phyloP scores from a whole-genome alignment of 805 yeast species.

The Ogataea kodamae region DNA sequence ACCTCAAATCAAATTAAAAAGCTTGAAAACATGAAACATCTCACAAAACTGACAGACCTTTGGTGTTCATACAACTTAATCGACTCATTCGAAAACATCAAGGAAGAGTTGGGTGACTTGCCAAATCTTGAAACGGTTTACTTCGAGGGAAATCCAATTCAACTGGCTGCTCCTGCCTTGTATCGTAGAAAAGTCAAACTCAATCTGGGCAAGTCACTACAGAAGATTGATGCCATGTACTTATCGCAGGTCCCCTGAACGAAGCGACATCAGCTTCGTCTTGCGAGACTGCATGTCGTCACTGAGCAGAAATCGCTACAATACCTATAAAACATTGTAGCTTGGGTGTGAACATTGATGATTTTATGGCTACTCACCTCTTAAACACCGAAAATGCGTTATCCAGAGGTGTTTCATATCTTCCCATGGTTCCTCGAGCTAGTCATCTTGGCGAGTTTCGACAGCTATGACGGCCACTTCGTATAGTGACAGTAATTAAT shows the following conservation, averaged over 20 bases:
- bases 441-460: too few relatives aligned
- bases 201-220: slow-evolving; percentile 63
- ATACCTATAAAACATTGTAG: too few relatives aligned
- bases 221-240: slow-evolving; percentile 90
- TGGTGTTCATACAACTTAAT: slow-evolving; percentile 88
- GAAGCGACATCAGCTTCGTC: background rate
- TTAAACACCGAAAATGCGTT: too few relatives aligned
- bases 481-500: too few relatives aligned
- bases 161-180: slow-evolving; percentile 64
- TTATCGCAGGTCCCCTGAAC: slow-evolving; percentile 16
- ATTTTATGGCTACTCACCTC: too few relatives aligned
- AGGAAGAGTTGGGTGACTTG: slow-evolving; percentile 57
- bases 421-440: too few relatives aligned
- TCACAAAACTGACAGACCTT: slow-evolving; percentile 75
- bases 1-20: slow-evolving; percentile 67
- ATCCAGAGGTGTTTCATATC: too few relatives aligned
- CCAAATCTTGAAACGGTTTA: slow-evolving; percentile 80
- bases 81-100: slow-evolving; percentile 64
- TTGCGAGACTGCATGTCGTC: too few relatives aligned
- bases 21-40: slow-evolving; percentile 62
- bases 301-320: too few relatives aligned
- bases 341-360: too few relatives aligned
- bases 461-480: too few relatives aligned
- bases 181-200: slow-evolving; percentile 81
- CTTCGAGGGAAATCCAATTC: slow-evolving; percentile 91